Base-by-base conservation (phyloP, 306 rosid genomes). In the Argentina anserina region DNA sequence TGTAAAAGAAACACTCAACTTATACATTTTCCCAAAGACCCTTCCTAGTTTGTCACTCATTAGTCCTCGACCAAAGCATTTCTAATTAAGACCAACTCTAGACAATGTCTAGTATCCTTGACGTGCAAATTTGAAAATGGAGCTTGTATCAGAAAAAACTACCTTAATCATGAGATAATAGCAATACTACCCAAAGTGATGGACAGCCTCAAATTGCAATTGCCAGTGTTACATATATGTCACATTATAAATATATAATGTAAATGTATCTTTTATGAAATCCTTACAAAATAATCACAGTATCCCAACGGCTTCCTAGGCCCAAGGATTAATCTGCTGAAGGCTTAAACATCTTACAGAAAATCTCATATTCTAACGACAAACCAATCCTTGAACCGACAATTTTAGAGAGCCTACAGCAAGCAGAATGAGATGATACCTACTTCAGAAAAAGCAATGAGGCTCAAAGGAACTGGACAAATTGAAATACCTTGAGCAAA, bases 401-500 rank as follows among this genome's bases (percentile, higher is more conserved):
- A n/a, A n/a, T n/a, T n/a, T n/a, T n/a, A n/a, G n/a, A n/a, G n/a
- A n/a, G n/a, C n/a, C n/a, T n/a, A n/a, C n/a, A n/a, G n/a, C n/a
- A n/a, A n/a, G n/a, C n/a, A n/a, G n/a, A n/a, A n/a, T n/a, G n/a
- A n/a, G 2, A 37, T 37, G 33, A 34, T 13, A 43, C 46, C 8
- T 28, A 58, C 39, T 31, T 76, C 29, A 46, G 61, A 61, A 23
- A 55, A 43, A 60, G 65, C 26, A 61, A 47, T 33, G 28, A 26
- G 46, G 25, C 56, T 37, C 33, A 58, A 46, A 53, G 53, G 17
- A 80, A 65, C 6, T 42, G 69, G 23, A 28, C 11, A 25, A 63
- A 69, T 52, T 52, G 18, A 46, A 47, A 61, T 84, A 94, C 98
- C 97, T 81, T 94, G 96, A 83, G 97, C 97, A 84, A 91, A 91